phyloP scores from a whole-genome alignment of 2,329 filamentous ascomycete species.

The Coniella lustricola region DNA sequence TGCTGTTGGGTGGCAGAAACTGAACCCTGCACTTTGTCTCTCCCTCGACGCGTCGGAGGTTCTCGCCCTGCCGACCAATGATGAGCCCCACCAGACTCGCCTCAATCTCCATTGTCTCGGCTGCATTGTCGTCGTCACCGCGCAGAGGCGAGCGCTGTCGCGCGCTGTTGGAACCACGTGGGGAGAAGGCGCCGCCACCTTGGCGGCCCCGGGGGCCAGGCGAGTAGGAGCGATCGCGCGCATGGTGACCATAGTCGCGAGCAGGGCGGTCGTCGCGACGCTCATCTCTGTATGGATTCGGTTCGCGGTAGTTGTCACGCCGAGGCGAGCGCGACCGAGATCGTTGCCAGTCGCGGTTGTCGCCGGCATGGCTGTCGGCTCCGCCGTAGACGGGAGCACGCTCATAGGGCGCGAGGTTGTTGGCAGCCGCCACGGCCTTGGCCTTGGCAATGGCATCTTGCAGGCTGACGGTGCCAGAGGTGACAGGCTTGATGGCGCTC shows the following conservation, averaged over 20 bases:
- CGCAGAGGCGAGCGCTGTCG: slow-evolving; percentile 54
- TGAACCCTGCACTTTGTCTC: slow-evolving; percentile 81
- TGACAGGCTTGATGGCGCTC: slow-evolving; percentile 71
- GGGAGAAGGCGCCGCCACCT: slow-evolving; percentile 48
- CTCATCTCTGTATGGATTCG: slow-evolving; percentile 81
- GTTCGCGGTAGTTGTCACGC: slow-evolving; percentile 66
- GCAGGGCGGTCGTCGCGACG: slow-evolving; percentile 59
- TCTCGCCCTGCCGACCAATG: slow-evolving; percentile 86
- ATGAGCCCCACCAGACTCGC: slow-evolving; percentile 82
- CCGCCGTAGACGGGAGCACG: slow-evolving; percentile 40
- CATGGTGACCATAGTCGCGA: slow-evolving; percentile 53
- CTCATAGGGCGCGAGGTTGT: slow-evolving; percentile 61
- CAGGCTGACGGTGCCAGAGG: slow-evolving; percentile 75
- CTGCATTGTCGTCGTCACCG: slow-evolving; percentile 55
- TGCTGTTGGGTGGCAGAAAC: slow-evolving; percentile 71
- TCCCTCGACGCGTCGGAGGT: slow-evolving; percentile 74
- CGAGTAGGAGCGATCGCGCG: slow-evolving; percentile 62
- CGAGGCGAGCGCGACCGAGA: slow-evolving; percentile 68
- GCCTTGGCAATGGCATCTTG: slow-evolving; percentile 80
- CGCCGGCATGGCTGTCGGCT: slow-evolving; percentile 27
- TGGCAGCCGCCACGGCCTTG: slow-evolving; percentile 72
- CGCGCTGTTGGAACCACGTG: slow-evolving; percentile 42
- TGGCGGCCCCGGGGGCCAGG: slow-evolving; percentile 47
- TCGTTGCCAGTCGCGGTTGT: slow-evolving; percentile 51
- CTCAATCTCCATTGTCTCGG: slow-evolving; percentile 80